Evolutionary conservation across 495 filamentous ascomycete species (phyloP).

Genomic region (Darksidea phi): DNA sequence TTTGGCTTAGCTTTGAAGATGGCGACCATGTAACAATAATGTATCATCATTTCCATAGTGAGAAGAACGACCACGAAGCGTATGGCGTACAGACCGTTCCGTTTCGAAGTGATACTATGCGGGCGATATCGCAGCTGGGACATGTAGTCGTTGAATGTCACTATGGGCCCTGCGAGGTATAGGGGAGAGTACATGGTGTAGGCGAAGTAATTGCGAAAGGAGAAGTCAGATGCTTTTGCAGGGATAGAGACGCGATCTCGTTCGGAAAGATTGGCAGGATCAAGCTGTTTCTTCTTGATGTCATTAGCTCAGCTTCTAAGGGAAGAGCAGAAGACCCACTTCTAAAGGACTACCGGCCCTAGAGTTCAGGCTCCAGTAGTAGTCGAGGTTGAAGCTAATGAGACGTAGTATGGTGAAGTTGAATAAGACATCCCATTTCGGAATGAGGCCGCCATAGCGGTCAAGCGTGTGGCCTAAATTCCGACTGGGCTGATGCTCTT

Average conservation of each 20-base stretch:
- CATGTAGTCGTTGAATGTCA: slow-evolving; percentile 98
- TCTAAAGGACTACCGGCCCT: slow-evolving; percentile 69
- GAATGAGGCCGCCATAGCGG: slow-evolving; percentile 72
- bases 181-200: slow-evolving; percentile 90
- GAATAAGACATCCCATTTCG: slow-evolving; percentile 93
- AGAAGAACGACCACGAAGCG: slow-evolving; percentile 80
- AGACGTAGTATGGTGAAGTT: slow-evolving; percentile 92
- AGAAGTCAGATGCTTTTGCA: slow-evolving; percentile 66
- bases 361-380: slow-evolving; percentile 83
- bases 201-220: slow-evolving; percentile 79
- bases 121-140: slow-evolving; percentile 76
- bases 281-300: slow-evolving; percentile 96
- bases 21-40: slow-evolving; percentile 90
- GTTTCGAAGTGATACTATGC: slow-evolving; percentile 60
- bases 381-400: slow-evolving; percentile 96
- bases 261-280: slow-evolving; percentile 80
- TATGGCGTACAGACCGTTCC: slow-evolving; percentile 75
- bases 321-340: slow-evolving; percentile 56
- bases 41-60: slow-evolving; percentile 90
- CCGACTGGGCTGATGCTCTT: slow-evolving; percentile 45
- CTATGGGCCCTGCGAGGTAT: slow-evolving; percentile 87
- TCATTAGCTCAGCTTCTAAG: slow-evolving; percentile 53
- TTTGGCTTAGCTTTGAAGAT: slow-evolving; percentile 77
- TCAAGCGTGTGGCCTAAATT: slow-evolving; percentile 69
- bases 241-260: slow-evolving; percentile 78